These are phyloP conservation scores for Dendrobium huoshanense DNA, from an alignment of 106 monocot genomes.

Conservation along the genomic window DNA sequence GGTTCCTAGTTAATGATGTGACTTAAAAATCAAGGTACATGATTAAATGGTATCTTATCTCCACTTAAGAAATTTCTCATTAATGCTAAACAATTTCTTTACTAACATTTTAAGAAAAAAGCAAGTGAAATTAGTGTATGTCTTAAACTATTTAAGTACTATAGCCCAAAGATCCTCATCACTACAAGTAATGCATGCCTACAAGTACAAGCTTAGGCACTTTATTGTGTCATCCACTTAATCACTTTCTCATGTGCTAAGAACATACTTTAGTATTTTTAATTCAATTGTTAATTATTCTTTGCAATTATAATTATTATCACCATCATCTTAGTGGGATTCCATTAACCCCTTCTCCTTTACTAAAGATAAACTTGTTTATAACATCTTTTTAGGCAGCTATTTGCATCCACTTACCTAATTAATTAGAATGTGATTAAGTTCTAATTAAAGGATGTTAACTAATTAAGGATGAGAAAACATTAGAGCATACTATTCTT, in stretches of 20 bases:
- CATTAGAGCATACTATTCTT: no score
- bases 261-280: background rate
- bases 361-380: conserved; percentile 2
- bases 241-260: background rate
- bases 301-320: background rate
- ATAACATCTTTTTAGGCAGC: background rate
- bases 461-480: background rate
- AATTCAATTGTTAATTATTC: background rate
- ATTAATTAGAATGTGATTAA: background rate
- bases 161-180: background rate
- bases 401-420: background rate
- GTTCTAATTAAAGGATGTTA: background rate
- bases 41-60: background rate
- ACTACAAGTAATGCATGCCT: background rate
- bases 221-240: background rate
- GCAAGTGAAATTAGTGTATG: background rate
- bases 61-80: background rate
- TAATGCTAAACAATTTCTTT: background rate
- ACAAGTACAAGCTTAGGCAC: conserved; percentile 2
- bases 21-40: background rate
- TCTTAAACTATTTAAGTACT: no score
- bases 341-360: background rate
- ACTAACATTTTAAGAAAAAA: background rate
- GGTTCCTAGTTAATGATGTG: background rate
- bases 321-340: conserved; percentile 1